Percentiles rank a stretch among this genome's conserved stretches.
phyloP scores from a whole-genome alignment of 1,284 basidiomycete species.

The Ganoderma sinense region DNA sequence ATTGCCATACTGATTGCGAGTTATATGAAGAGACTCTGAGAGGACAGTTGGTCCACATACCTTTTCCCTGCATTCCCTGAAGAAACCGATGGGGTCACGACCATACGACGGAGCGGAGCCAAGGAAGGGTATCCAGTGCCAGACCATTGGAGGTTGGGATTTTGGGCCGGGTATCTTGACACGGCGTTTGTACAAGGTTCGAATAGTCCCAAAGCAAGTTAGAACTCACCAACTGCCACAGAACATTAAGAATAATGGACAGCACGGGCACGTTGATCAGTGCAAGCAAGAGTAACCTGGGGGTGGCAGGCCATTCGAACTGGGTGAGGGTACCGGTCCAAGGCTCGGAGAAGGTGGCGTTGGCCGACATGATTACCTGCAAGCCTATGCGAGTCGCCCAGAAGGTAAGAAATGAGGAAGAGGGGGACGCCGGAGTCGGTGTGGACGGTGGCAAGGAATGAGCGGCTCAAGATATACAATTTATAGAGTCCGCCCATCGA shows the following conservation, averaged over 20 bases:
- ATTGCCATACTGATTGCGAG: slow-evolving; percentile 60
- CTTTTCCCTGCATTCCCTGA: slow-evolving; percentile 83
- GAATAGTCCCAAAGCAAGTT: background rate
- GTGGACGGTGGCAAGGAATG: slow-evolving; percentile 24
- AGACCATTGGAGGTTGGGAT: slow-evolving; percentile 77
- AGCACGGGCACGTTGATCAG: slow-evolving; percentile 51
- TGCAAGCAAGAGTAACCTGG: slow-evolving; percentile 40
- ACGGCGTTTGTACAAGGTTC: slow-evolving; percentile 5
- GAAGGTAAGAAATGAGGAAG: slow-evolving; percentile 8
- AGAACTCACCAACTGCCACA: slow-evolving; percentile 63
- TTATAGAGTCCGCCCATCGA: slow-evolving; percentile 28
- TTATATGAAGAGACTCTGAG: background rate
- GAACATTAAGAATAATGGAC: slow-evolving; percentile 64
- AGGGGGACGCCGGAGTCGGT: slow-evolving; percentile 6
- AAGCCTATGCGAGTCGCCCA: slow-evolving; percentile 14
- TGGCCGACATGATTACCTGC: slow-evolving; percentile 46
- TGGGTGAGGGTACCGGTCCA: slow-evolving; percentile 54
- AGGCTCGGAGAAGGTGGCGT: slow-evolving; percentile 47
- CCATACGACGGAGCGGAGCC: slow-evolving; percentile 83
- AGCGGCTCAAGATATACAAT: slow-evolving; percentile 26
- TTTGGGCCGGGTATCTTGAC: slow-evolving; percentile 57
- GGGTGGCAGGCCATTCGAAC: slow-evolving; percentile 36
- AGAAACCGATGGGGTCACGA: slow-evolving; percentile 82
- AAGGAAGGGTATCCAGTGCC: slow-evolving; percentile 80
- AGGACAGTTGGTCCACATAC: slow-evolving; percentile 50